A percentile compares a stretch with the other conserved stretches of the same genome.
phyloP scores from a whole-genome alignment of 2,329 filamentous ascomycete species.

The Pseudogymnoascus sp. region DNA sequence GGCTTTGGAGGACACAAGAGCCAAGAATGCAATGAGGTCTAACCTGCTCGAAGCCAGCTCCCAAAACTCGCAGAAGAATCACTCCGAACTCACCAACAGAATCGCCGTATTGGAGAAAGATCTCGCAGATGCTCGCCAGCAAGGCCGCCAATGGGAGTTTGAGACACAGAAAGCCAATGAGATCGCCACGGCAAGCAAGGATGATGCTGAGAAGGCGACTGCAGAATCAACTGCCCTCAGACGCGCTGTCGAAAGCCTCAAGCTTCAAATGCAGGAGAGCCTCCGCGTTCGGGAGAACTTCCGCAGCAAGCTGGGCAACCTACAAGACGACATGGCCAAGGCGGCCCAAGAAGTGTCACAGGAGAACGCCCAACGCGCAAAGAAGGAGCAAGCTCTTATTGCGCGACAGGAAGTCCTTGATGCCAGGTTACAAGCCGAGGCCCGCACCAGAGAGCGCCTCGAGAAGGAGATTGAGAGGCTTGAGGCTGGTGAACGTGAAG shows the following conservation, averaged over 20 bases:
- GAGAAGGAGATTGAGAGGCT: conserved; percentile 60
- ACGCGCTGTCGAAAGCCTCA: conserved; percentile 64
- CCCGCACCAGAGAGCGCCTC: conserved; percentile 59
- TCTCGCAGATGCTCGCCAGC: conserved; percentile 47
- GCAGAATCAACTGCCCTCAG: conserved; percentile 65
- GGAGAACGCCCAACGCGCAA: conserved; percentile 72
- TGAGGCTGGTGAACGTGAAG: conserved; percentile 56
- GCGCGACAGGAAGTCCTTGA: conserved; percentile 76
- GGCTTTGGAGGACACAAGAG: conserved; percentile 47
- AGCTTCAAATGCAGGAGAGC: conserved; percentile 76
- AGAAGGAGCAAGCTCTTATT: conserved; percentile 70
- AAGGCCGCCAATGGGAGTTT: conserved; percentile 53
- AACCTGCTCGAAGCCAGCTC: conserved; percentile 64
- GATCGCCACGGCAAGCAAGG: conserved; percentile 57
- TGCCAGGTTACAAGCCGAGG: conserved; percentile 66
- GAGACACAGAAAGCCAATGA: conserved; percentile 55
- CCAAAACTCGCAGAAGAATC: conserved; percentile 45
- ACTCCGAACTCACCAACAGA: conserved; percentile 49
- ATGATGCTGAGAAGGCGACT: conserved; percentile 49
- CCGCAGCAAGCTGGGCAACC: conserved; percentile 72
- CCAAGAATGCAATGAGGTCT: conserved; percentile 53
- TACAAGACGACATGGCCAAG: conserved; percentile 80
- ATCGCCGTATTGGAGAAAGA: conserved; percentile 48
- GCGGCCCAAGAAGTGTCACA: conserved; percentile 73
- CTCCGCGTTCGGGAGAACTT: conserved; percentile 76